These are phyloP conservation scores for Fusarium sp. DNA, from an alignment of 2,329 filamentous ascomycete genomes.

Conservation along the genomic window DNA sequence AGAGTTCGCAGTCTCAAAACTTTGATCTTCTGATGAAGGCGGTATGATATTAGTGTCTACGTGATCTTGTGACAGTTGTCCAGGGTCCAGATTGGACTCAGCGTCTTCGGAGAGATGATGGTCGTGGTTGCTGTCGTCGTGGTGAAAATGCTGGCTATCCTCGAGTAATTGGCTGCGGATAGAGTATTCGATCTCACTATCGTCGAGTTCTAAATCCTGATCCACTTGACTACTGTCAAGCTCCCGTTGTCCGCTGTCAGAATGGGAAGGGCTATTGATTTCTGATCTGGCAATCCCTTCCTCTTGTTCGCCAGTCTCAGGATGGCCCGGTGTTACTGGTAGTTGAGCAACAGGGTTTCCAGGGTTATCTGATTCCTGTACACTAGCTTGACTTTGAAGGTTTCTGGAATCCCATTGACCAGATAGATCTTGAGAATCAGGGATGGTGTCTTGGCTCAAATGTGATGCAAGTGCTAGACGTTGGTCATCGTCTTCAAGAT, in stretches of 20 bases:
- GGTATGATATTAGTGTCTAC: background rate
- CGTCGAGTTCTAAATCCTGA: background rate
- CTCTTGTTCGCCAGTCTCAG: background rate
- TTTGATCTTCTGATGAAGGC: background rate
- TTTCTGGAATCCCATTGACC: constrained; percentile 38
- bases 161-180: background rate
- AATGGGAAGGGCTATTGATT: constrained; percentile 1
- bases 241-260: background rate
- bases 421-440: constrained; percentile 58
- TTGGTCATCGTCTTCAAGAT: constrained; percentile 53
- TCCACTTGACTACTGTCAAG: background rate
- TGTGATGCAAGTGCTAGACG: constrained; percentile 48
- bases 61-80: background rate
- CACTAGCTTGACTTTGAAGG: constrained; percentile 6
- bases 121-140: background rate
- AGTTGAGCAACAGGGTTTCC: background rate
- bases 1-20: constrained; percentile 9
- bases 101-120: background rate
- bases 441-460: constrained; percentile 54
- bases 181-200: background rate
- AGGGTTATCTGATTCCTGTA: constrained; percentile 2
- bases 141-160: background rate
- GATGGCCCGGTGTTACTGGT: background rate
- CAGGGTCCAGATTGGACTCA: background rate
- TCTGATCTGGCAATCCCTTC: background rate